phyloP scores from a whole-genome alignment of 805 yeast species.

The Ogataea nitratoaversa region DNA sequence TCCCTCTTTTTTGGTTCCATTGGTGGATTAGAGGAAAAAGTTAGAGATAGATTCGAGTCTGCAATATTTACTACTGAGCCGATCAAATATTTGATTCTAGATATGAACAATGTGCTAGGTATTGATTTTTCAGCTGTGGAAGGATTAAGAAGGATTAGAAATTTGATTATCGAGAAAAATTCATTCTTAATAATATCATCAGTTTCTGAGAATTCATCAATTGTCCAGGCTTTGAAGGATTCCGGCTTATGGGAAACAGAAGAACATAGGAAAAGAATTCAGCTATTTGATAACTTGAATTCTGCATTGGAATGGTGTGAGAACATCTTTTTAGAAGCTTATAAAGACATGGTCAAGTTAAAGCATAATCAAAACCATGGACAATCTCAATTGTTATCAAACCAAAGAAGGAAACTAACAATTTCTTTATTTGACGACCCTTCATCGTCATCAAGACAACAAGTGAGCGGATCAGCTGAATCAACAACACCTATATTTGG shows the following conservation, averaged over 20 bases:
- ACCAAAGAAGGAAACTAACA: slow-evolving; percentile 15
- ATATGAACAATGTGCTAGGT: slow-evolving; percentile 74
- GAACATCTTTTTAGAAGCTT: slow-evolving; percentile 72
- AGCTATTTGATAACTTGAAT: slow-evolving; percentile 74
- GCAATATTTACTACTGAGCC: slow-evolving; percentile 48
- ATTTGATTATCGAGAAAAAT: slow-evolving; percentile 63
- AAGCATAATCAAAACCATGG: background rate
- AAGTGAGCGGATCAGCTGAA: background rate
- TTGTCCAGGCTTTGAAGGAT: slow-evolving; percentile 69
- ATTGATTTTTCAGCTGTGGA: slow-evolving; percentile 96
- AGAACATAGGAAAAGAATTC: slow-evolving; percentile 41
- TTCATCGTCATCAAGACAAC: background rate
- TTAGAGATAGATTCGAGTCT: slow-evolving; percentile 62
- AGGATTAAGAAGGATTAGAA: slow-evolving; percentile 82
- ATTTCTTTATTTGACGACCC: slow-evolving; percentile 14
- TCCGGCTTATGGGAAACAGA: slow-evolving; percentile 73
- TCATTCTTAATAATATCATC: slow-evolving; percentile 78
- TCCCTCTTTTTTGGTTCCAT: slow-evolving; percentile 92
- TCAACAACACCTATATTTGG: slow-evolving; percentile 28
- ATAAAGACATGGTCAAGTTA: slow-evolving; percentile 33
- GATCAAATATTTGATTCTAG: slow-evolving; percentile 76
- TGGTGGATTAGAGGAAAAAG: slow-evolving; percentile 79
- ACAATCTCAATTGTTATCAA: background rate
- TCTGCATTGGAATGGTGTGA: slow-evolving; percentile 96
- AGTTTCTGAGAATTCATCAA: slow-evolving; percentile 60